A percentile compares a stretch with the other conserved stretches of the same genome.
Evolutionary conservation across 352 stramenopile species (phyloP).

Genomic region (Achlya hypogyna): DNA sequence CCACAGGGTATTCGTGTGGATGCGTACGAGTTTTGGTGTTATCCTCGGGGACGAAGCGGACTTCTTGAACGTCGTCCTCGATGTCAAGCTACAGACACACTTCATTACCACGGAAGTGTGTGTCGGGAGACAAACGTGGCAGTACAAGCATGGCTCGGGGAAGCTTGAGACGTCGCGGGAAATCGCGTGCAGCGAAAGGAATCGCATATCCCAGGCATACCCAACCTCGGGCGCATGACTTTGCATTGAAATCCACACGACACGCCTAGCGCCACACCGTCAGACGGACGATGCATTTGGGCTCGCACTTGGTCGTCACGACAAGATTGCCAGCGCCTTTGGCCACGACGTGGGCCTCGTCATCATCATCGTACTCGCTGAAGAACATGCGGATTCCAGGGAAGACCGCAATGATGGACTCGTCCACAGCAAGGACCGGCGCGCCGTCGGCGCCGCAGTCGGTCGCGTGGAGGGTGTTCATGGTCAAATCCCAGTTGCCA

Average conservation of each 20-base stretch:
- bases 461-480: conserved; percentile 14
- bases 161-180: conserved; percentile 58
- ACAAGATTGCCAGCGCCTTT: conserved; percentile 14
- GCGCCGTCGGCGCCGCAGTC: conserved; percentile 8
- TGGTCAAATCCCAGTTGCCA: neutral
- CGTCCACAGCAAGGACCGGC: conserved; percentile 4
- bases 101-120: too few relatives aligned
- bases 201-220: conserved; percentile 65
- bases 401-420: conserved; percentile 10
- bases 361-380: conserved; percentile 17
- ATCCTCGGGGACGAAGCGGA: conserved; percentile 62
- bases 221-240: conserved; percentile 30
- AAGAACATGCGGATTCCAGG: conserved; percentile 7
- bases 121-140: conserved; percentile 47
- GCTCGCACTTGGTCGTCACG: conserved; percentile 8
- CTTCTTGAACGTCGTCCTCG: conserved; percentile 51
- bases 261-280: conserved; percentile 27
- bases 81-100: conserved; percentile 35
- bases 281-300: neutral
- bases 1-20: neutral
- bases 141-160: conserved; percentile 64
- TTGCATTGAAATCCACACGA: conserved; percentile 49
- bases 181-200: conserved; percentile 67
- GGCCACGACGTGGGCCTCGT: conserved; percentile 1
- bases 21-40: conserved; percentile 40